A percentile compares a stretch with the other conserved stretches of the same genome.
Evolutionary conservation across 2,329 filamentous ascomycete species (phyloP).

Genomic region (Albophoma yamanashiensis): DNA sequence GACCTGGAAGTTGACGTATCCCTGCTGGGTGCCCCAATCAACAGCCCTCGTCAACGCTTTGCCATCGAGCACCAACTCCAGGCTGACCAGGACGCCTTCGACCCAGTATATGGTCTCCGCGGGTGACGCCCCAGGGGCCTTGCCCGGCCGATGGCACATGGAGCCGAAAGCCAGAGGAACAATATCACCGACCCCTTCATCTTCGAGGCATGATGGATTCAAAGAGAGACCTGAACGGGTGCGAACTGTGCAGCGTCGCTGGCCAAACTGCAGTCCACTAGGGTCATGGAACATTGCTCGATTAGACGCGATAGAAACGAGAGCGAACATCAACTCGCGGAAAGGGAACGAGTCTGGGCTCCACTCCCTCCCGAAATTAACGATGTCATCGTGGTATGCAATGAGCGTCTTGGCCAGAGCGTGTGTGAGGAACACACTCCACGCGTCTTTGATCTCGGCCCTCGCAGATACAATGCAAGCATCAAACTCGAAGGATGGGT

Average conservation of each 20-base stretch:
- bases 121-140: conserved; percentile 3
- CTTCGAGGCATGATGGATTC: neutral
- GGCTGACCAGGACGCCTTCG: conserved; percentile 5
- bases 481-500: neutral
- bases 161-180: conserved; percentile 3
- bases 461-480: neutral
- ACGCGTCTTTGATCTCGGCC: neutral
- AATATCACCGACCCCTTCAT: neutral
- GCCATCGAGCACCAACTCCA: conserved; percentile 5
- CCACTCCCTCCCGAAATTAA: conserved; percentile 7
- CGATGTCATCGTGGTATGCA: conserved; percentile 2
- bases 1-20: conserved; percentile 8
- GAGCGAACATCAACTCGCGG: conserved; percentile 8
- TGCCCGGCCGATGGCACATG: conserved; percentile 2
- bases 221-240: neutral
- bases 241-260: no score
- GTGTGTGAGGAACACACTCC: conserved; percentile 2
- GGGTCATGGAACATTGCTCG: conserved; percentile 1
- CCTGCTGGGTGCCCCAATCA: conserved; percentile 7
- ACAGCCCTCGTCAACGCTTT: conserved; percentile 7
- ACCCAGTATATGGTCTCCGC: conserved; percentile 7
- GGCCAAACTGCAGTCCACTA: neutral
- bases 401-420: conserved; percentile 2
- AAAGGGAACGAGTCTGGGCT: conserved; percentile 9
- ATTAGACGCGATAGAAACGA: conserved; percentile 6